Evolutionary conservation across 306 rosid species (phyloP).

Genomic region (Trichosanthes truncata): DNA sequence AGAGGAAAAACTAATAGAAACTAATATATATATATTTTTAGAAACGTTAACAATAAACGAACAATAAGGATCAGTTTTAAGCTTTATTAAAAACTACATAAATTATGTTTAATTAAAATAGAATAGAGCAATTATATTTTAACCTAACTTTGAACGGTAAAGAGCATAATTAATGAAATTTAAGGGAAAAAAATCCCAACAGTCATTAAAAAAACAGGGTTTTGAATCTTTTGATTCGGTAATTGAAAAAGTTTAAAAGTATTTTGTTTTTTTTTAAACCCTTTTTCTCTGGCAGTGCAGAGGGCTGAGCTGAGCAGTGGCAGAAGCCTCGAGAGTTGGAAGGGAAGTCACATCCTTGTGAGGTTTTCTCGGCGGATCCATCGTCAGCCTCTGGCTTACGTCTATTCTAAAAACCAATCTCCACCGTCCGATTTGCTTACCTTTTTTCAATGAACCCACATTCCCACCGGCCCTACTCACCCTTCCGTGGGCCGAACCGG

Average conservation of each 20-base stretch:
- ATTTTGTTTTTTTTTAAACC: not conserved
- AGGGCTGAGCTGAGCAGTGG: constrained; percentile 6
- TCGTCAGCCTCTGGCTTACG: not conserved
- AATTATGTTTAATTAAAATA: too few species aligned
- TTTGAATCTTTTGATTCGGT: too few species aligned
- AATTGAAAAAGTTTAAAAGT: not conserved
- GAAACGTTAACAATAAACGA: too few species aligned
- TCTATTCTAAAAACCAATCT: not conserved
- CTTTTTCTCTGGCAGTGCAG: not conserved
- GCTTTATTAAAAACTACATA: too few species aligned
- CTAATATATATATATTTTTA: too few species aligned
- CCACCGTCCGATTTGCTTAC: constrained; percentile 23
- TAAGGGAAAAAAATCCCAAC: too few species aligned
- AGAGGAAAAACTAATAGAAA: too few species aligned
- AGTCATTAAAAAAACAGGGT: not conserved
- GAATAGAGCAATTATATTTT: too few species aligned
- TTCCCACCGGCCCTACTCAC: not conserved
- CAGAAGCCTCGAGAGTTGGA: constrained; percentile 40
- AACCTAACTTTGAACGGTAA: too few species aligned
- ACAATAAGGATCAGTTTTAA: too few species aligned
- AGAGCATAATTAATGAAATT: too few species aligned
- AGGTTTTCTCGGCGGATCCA: constrained; percentile 49
- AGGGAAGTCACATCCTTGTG: constrained; percentile 27
- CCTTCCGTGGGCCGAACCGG: not conserved
- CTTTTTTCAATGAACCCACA: not conserved